A percentile compares a stretch with the other conserved stretches of the same genome.
phyloP scores from a whole-genome alignment of 2,329 filamentous ascomycete genomes.

The Ploettnerulaceae sp. region DNA sequence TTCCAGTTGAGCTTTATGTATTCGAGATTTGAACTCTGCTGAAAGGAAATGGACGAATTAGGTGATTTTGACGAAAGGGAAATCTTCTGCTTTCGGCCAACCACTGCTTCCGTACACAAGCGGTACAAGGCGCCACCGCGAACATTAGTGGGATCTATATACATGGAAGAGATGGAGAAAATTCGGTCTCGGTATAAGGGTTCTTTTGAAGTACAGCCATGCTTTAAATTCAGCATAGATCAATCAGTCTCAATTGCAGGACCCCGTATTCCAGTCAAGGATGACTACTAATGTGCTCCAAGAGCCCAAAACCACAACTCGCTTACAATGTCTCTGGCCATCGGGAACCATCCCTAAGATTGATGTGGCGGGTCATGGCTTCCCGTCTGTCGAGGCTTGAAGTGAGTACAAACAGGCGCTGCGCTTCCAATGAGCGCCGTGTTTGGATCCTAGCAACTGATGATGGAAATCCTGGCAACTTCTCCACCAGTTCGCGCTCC shows the following conservation, averaged over 20 bases:
- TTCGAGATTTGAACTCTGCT: slow-evolving; percentile 19
- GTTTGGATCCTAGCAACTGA: too few species aligned
- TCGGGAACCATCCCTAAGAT: slow-evolving; percentile 18
- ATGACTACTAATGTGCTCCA: neutral
- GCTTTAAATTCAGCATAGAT: neutral
- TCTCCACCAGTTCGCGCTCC: slow-evolving; percentile 33
- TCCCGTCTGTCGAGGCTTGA: slow-evolving; percentile 25
- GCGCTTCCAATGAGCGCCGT: slow-evolving; percentile 1
- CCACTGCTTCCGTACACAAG: slow-evolving; percentile 27
- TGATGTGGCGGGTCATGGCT: too few species aligned
- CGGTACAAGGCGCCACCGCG: slow-evolving; percentile 3
- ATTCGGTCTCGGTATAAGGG: too few species aligned
- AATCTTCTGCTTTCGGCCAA: slow-evolving; percentile 30
- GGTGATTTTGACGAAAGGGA: slow-evolving; percentile 23
- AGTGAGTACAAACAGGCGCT: slow-evolving; percentile 24
- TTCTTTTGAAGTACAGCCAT: too few species aligned
- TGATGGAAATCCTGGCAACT: too few species aligned
- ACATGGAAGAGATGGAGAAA: neutral
- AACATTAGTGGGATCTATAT: slow-evolving; percentile 4
- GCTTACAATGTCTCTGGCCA: neutral
- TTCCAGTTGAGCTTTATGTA: slow-evolving; percentile 31
- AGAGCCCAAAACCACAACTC: slow-evolving; percentile 11
- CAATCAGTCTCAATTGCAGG: neutral
- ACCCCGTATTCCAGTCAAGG: neutral
- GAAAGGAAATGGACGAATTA: slow-evolving; percentile 24